Evolutionary conservation across 2,329 filamentous ascomycete species (phyloP).

Genomic region (Paracoccidioides lutzii): DNA sequence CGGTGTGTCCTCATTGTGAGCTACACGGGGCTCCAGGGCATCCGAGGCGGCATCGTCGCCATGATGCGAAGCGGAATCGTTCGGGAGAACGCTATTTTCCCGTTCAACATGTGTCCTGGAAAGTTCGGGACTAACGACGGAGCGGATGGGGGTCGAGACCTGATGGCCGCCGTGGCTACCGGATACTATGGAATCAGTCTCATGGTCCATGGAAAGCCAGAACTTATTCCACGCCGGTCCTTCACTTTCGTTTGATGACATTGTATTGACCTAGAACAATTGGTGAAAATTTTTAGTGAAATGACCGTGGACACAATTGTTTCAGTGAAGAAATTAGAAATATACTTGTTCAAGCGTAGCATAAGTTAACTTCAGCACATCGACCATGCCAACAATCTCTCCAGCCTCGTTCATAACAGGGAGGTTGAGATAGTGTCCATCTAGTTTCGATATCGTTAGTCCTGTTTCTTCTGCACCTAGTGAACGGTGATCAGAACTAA

Average conservation of each 20-base stretch:
- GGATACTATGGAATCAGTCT: slow-evolving; percentile 92
- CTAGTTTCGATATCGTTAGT: slow-evolving; percentile 34
- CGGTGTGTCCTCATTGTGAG: slow-evolving; percentile 52
- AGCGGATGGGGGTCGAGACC: slow-evolving; percentile 55
- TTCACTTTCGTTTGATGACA: slow-evolving; percentile 76
- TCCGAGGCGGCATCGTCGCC: slow-evolving; percentile 66
- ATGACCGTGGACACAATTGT: background rate
- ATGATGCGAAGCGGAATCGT: slow-evolving; percentile 87
- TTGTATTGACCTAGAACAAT: slow-evolving; percentile 59
- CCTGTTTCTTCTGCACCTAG: slow-evolving; percentile 3
- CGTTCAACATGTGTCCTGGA: slow-evolving; percentile 51
- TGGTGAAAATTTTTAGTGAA: background rate
- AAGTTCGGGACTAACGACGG: slow-evolving; percentile 69
- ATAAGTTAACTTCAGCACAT: slow-evolving; percentile 95
- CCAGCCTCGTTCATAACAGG: slow-evolving; percentile 96
- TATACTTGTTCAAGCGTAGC: slow-evolving; percentile 87
- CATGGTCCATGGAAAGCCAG: slow-evolving; percentile 90
- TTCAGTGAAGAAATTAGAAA: background rate
- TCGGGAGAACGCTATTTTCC: slow-evolving; percentile 75
- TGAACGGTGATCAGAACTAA: slow-evolving; percentile 34
- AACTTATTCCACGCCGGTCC: slow-evolving; percentile 99
- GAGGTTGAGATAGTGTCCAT: slow-evolving; percentile 95
- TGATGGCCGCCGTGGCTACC: slow-evolving; percentile 53
- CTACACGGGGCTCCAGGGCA: slow-evolving; percentile 44
- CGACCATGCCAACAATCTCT: slow-evolving; percentile 98